Base-by-base conservation (phyloP, 176 grass and related monocot species). In the Poa annua region DNA sequence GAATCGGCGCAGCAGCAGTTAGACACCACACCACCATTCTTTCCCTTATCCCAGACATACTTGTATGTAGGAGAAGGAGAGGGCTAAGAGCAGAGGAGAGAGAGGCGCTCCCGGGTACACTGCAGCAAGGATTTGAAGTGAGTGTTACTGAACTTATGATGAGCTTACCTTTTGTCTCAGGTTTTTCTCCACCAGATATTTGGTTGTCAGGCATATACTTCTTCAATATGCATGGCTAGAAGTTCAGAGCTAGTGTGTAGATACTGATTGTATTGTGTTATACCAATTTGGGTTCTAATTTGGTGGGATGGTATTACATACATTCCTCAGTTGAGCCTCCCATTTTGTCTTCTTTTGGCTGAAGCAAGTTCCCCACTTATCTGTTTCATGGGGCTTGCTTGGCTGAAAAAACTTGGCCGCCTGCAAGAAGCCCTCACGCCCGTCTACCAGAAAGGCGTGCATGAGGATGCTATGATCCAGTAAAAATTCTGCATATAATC, bases 51-150 rank as follows among this genome's bases (percentile, higher is more conserved):
- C 22, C 29, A 15, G 45, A n/a, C 36, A 21, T 26, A 26, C 34
- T 1, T 61, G 22, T n/a, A 3, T 42, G 32, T 52, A 63, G 14
- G 38, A 42, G 59, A 9, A 76, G 48, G 53, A 47, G 45, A 61
- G 41, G 74, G 1, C 8, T 34, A 13, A 68, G 55, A 74, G 49
- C 52, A 56, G 42, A 57, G 78, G 15, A 81, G 70, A 25, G 2
- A 74, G 25, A 76, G 50, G 59, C 20, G 57, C 21, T 13, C 11
- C 35, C 13, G 7, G 26, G 79, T 13, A 6, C n/a, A 9, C 38
- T 61, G 8, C 59, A 20, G 0, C 59, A 36, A 74, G 59, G 48
- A 80, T 71, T 71, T 16, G 16, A 83, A 66, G 87, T 85, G 87
- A 85, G 82, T 76, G 1, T 42, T 74, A 2, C 11, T 89, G 60